Conservation (phyloP, 2,329 filamentous ascomycete species). For the Aspergillus sp. region DNA sequence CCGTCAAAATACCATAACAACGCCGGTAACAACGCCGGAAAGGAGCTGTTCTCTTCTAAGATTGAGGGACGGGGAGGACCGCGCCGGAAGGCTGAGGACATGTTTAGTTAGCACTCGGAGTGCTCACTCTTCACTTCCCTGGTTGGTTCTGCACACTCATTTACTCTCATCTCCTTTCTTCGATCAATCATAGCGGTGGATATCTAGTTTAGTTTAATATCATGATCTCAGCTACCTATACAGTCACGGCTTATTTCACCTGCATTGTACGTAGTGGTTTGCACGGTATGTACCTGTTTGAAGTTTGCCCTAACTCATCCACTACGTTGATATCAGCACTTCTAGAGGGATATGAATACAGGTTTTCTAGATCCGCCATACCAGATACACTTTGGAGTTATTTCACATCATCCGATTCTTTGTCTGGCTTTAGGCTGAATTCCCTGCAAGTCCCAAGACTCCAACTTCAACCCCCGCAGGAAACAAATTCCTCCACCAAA, state of each 20-base stretch:
- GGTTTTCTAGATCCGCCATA: too few species aligned
- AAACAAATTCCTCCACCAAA: conserved; percentile 8
- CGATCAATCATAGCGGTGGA: background rate
- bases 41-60: conserved; percentile 67
- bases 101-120: conserved; percentile 57
- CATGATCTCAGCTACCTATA: background rate
- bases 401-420: background rate
- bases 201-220: background rate
- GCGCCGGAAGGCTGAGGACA: conserved; percentile 69
- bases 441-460: background rate
- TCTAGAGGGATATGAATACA: too few species aligned
- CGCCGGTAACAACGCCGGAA: conserved; percentile 62
- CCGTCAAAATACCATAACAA: conserved; percentile 61
- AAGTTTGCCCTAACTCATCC: too few species aligned
- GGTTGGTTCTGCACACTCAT: background rate
- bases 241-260: background rate
- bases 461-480: background rate
- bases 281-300: background rate
- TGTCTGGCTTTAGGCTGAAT: conserved; percentile 13
- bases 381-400: too few species aligned
- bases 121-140: background rate
- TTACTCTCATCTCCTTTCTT: background rate
- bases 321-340: too few species aligned
- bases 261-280: background rate
- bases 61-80: conserved; percentile 58